These are phyloP conservation scores for Eudorina sp. DNA, from an alignment of 139 green algal genomes.

Conservation along the genomic window DNA sequence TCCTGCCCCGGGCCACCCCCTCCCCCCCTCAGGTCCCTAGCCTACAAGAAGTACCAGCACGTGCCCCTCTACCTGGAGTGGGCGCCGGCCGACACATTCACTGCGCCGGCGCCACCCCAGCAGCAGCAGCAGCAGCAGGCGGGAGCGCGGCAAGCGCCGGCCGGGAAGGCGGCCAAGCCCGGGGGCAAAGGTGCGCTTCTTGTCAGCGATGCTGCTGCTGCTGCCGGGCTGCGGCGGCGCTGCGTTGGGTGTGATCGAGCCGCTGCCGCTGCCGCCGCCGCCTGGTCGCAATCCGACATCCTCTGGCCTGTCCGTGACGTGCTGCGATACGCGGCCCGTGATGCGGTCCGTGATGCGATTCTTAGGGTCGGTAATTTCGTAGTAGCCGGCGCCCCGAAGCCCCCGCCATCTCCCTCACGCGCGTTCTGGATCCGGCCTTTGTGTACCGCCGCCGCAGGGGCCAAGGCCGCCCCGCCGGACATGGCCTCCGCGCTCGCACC, in stretches of 20 bases:
- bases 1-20: no score
- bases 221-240: no score
- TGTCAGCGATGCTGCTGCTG: no score
- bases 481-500: background rate
- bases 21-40: conserved; percentile 71
- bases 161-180: background rate
- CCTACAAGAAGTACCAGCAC: conserved; percentile 96
- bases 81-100: conserved; percentile 92
- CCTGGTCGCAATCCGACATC: no score
- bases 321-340: no score
- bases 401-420: background rate
- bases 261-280: no score
- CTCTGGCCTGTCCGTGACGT: no score
- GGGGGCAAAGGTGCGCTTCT: background rate
- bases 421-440: no score
- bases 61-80: conserved; percentile 99
- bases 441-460: background rate
- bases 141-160: background rate
- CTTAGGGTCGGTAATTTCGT: no score
- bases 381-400: no score
- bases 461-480: background rate
- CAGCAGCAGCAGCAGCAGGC: conserved; percentile 10
- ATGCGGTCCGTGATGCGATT: no score
- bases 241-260: no score
- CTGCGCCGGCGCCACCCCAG: conserved; percentile 19